Evolutionary conservation across 768 basidiomycete genomes (phyloP).

Genomic region (Termitomyces sp.): DNA sequence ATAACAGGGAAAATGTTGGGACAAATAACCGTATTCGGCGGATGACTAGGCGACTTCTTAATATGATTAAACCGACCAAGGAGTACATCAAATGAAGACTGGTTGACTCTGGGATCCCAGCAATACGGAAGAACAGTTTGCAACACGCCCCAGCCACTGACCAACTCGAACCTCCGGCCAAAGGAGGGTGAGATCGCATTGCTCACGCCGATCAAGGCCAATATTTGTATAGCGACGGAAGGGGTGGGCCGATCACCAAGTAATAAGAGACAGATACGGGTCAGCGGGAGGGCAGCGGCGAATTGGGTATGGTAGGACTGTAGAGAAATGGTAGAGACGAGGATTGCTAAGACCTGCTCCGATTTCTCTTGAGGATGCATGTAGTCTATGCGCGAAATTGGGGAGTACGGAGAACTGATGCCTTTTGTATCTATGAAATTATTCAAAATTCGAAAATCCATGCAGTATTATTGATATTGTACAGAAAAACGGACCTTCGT

Average conservation of each 20-base stretch:
- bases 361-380: conserved; percentile 50
- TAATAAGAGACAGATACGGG: conserved; percentile 74
- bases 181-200: conserved; percentile 56
- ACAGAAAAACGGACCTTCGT: conserved; percentile 39
- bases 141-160: conserved; percentile 78
- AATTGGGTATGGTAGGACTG: conserved; percentile 64
- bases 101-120: conserved; percentile 69
- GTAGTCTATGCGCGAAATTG: conserved; percentile 51
- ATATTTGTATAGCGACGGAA: conserved; percentile 50
- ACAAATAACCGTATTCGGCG: conserved; percentile 41
- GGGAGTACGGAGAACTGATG: conserved; percentile 46
- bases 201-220: conserved; percentile 53
- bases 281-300: conserved; percentile 64
- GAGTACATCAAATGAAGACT: conserved; percentile 63
- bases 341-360: conserved; percentile 57
- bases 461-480: neutral
- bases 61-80: conserved; percentile 38
- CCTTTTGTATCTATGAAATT: conserved; percentile 13
- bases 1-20: conserved; percentile 71
- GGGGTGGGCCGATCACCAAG: conserved; percentile 72
- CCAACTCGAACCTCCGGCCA: conserved; percentile 75
- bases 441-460: neutral
- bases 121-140: conserved; percentile 58
- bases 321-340: conserved; percentile 57
- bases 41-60: conserved; percentile 16